phyloP scores from a whole-genome alignment of 371 early-diverging fungal genomes.

The Dichotomocladium elegans region DNA sequence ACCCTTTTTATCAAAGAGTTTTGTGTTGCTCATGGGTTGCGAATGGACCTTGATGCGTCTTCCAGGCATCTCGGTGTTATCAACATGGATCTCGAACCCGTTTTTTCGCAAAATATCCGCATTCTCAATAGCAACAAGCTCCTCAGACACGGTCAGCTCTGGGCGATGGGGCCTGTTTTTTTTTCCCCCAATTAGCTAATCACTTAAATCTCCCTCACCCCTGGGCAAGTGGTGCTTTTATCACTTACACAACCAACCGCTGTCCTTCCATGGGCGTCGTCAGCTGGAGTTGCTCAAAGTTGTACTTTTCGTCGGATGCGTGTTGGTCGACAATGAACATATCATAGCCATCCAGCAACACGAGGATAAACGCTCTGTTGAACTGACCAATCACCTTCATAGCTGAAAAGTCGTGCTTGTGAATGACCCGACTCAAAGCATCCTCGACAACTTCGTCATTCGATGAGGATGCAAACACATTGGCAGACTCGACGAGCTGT shows the following conservation, averaged over 20 bases:
- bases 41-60: constrained; percentile 60
- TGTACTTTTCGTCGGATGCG: constrained; percentile 98
- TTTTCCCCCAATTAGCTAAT: not conserved
- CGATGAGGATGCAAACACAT: too few species aligned
- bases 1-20: constrained; percentile 57
- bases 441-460: constrained; percentile 51
- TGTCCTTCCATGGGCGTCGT: constrained; percentile 68
- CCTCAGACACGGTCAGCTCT: constrained; percentile 77
- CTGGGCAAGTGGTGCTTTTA: not conserved
- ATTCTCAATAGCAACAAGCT: constrained; percentile 76
- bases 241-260: constrained; percentile 22
- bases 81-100: constrained; percentile 73
- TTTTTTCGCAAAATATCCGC: constrained; percentile 66
- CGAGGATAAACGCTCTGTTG: constrained; percentile 97
- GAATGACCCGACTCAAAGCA: constrained; percentile 59
- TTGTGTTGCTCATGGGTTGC: constrained; percentile 62
- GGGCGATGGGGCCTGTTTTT: constrained; percentile 36
- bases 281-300: constrained; percentile 82
- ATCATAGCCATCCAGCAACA: constrained; percentile 55
- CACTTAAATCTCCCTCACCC: not conserved
- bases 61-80: constrained; percentile 56
- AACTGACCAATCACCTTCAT: constrained; percentile 97
- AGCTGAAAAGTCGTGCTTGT: constrained; percentile 76
- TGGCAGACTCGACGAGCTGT: too few species aligned
- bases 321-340: constrained; percentile 98